A percentile compares a stretch with the other conserved stretches of the same genome.
Conservation (phyloP, 192 early-diverging fungal species). For the Obelidium mucronatum region DNA sequence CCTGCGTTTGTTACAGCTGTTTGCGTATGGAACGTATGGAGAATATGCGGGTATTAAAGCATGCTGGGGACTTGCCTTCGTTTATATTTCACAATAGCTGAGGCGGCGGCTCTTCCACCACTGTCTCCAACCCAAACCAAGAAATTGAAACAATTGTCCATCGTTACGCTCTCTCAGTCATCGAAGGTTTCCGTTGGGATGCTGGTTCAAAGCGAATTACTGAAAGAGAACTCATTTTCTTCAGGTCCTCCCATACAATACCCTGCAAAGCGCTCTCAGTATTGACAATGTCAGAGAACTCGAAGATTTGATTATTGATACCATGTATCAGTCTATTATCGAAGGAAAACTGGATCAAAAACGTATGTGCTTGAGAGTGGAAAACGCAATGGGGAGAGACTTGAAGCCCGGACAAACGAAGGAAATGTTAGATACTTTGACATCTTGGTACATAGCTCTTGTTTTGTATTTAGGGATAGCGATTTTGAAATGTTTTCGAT, state of each 20-base stretch:
- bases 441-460: constrained; percentile 61
- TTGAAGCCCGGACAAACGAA: constrained; percentile 69
- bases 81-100: constrained; percentile 25
- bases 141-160: constrained; percentile 76
- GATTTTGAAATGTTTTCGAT: neutral
- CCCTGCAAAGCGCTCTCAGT: constrained; percentile 69
- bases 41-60: constrained; percentile 74
- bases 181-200: constrained; percentile 25
- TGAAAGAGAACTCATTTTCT: no score
- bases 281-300: constrained; percentile 82
- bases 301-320: constrained; percentile 88
- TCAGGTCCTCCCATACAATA: constrained; percentile 77
- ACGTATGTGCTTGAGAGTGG: constrained; percentile 72
- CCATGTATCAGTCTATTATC: constrained; percentile 81
- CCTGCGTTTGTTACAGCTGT: constrained; percentile 71
- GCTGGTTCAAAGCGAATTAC: no score
- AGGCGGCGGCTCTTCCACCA: constrained; percentile 37
- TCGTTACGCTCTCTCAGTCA: constrained; percentile 70
- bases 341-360: constrained; percentile 86
- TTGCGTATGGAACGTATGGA: constrained; percentile 82
- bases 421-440: constrained; percentile 61
- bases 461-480: no score
- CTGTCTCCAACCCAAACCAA: constrained; percentile 39
- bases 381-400: constrained; percentile 86
- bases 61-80: neutral